Percentiles rank a stretch among this genome's conserved stretches.
These are phyloP conservation scores for Mycena indigotica DNA, from an alignment of 768 basidiomycete species.

Conservation along the genomic window DNA sequence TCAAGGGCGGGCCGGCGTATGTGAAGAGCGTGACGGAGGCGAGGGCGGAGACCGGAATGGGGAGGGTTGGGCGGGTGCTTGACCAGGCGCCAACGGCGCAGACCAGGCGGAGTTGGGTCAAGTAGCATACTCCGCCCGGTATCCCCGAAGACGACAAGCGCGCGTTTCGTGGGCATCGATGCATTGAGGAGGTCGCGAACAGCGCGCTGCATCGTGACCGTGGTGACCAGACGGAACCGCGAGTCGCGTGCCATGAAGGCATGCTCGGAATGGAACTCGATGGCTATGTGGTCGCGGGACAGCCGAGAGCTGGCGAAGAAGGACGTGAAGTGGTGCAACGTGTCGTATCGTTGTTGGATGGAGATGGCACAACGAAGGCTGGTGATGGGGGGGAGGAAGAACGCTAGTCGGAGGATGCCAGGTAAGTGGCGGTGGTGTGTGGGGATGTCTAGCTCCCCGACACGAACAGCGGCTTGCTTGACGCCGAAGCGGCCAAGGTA, in stretches of 20 bases:
- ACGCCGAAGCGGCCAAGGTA: conserved; percentile 4
- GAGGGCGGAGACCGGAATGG: not conserved
- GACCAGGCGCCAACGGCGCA: conserved; percentile 2
- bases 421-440: not conserved
- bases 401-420: conserved; percentile 2
- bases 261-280: not conserved
- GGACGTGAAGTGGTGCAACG: not conserved
- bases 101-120: not conserved
- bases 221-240: not conserved
- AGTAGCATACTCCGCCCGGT: not conserved
- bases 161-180: not conserved
- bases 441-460: not conserved
- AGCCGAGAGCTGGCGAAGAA: not conserved
- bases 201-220: not conserved
- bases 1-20: not conserved
- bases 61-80: not conserved
- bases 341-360: not conserved
- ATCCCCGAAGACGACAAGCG: not conserved
- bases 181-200: conserved; percentile 5
- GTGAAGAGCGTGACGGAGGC: not conserved
- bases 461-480: not conserved
- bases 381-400: conserved; percentile 5
- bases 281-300: not conserved
- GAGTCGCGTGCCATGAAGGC: not conserved
- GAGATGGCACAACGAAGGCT: conserved; percentile 2